Conservation (phyloP, 164 flowering plant species). For the Umbellularia californica region DNA sequence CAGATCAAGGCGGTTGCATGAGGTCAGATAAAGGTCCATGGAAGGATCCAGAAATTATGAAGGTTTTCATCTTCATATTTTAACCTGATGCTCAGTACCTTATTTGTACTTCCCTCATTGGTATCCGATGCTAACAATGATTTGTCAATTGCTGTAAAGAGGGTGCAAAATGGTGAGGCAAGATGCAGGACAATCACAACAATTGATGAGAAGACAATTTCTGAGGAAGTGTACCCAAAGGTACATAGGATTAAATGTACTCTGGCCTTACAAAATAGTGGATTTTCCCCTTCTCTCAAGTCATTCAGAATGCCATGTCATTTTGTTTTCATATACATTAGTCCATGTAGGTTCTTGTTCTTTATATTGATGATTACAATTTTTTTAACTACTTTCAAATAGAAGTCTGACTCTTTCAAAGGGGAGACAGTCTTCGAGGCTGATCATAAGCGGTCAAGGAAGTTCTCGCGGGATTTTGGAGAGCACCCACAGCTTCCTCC, state of each 20-base stretch:
- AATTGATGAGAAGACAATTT: conserved; percentile 69
- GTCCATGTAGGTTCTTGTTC: conserved; percentile 3
- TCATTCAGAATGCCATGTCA: background rate
- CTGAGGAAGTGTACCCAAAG: conserved; percentile 63
- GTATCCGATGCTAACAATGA: background rate
- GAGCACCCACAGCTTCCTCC: conserved; percentile 70
- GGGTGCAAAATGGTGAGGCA: conserved; percentile 64
- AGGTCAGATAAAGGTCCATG: conserved; percentile 46
- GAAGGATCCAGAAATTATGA: conserved; percentile 37
- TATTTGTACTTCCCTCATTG: background rate
- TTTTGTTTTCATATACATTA: background rate
- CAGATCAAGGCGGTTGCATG: conserved; percentile 40
- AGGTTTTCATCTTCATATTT: conserved; percentile 18
- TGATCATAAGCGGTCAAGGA: conserved; percentile 79
- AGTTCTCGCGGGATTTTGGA: conserved; percentile 44
- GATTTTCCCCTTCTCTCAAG: background rate
- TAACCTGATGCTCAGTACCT: background rate
- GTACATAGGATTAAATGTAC: conserved; percentile 20
- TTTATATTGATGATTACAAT: conserved; percentile 29
- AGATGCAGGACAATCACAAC: conserved; percentile 42
- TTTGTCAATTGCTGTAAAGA: conserved; percentile 25
- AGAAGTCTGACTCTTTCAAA: conserved; percentile 84
- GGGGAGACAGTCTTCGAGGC: conserved; percentile 96
- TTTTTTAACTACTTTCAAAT: conserved; percentile 11
- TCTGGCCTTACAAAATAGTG: background rate